Evolutionary conservation across 23 red algal species (phyloP).

Genomic region (Gracilariopsis chorda): DNA sequence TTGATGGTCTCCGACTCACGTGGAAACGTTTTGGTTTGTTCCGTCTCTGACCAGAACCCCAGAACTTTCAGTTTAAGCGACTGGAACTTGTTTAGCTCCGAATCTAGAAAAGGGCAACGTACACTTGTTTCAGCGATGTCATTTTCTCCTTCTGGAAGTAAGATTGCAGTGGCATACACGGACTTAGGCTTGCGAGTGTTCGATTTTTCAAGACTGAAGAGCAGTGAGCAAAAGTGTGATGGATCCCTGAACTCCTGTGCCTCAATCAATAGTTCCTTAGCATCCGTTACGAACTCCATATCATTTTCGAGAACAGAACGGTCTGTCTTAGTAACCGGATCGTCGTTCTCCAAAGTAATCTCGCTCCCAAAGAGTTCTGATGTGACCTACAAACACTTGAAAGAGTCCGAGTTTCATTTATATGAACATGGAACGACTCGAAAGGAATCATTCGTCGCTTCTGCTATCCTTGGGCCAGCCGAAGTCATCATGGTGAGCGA

Average conservation of each 20-base stretch:
- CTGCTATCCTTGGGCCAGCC: background rate
- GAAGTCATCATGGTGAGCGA: slow-evolving; percentile 4
- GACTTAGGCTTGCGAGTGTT: background rate
- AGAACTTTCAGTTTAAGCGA: too few relatives aligned
- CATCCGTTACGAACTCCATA: background rate
- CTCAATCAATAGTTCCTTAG: background rate
- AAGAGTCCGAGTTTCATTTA: background rate
- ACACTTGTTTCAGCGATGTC: slow-evolving; percentile 9
- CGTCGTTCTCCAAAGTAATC: background rate
- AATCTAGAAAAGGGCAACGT: background rate
- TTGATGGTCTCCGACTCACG: slow-evolving; percentile 3
- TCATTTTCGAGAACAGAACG: background rate
- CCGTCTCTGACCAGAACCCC: background rate
- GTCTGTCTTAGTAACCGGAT: background rate
- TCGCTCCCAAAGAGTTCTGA: background rate
- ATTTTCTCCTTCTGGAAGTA: background rate
- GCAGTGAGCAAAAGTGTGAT: background rate
- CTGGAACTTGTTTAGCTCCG: too few relatives aligned
- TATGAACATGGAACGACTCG: background rate
- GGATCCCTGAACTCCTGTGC: background rate
- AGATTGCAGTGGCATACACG: background rate
- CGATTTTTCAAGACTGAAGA: background rate
- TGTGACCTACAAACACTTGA: background rate
- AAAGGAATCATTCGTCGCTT: background rate
- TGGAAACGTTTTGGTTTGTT: background rate